Conservation (phyloP, 768 basidiomycete species). For the Boletus eberwhitei region DNA sequence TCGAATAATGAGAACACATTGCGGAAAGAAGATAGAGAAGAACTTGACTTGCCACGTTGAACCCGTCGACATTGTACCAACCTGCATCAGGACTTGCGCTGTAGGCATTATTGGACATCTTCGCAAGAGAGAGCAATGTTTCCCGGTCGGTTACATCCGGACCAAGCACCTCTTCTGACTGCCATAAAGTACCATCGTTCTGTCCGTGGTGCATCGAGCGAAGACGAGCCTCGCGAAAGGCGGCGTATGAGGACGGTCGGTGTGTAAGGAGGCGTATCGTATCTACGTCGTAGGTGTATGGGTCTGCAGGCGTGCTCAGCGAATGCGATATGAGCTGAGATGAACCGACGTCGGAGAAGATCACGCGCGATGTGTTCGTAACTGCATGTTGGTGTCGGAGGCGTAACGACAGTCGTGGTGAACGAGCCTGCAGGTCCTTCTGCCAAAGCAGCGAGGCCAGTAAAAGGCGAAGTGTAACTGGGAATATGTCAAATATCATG, state of each 20-base stretch:
- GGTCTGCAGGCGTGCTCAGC: slow-evolving; percentile 19
- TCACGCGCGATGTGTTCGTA: slow-evolving; percentile 48
- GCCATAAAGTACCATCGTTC: slow-evolving; percentile 53
- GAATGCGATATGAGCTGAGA: slow-evolving; percentile 30
- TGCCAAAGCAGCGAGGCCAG: slow-evolving; percentile 42
- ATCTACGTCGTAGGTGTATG: slow-evolving; percentile 41
- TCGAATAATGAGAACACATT: neutral
- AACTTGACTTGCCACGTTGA: slow-evolving; percentile 50
- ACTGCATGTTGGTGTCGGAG: slow-evolving; percentile 65
- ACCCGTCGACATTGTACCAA: slow-evolving; percentile 75
- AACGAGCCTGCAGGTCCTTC: slow-evolving; percentile 29
- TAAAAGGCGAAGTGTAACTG: slow-evolving; percentile 40
- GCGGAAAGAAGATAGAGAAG: neutral
- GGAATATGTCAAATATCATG: slow-evolving; percentile 32
- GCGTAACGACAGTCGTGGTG: slow-evolving; percentile 48
- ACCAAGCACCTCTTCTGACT: slow-evolving; percentile 54
- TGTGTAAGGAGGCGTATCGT: slow-evolving; percentile 40
- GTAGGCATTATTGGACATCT: slow-evolving; percentile 91
- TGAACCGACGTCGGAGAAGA: slow-evolving; percentile 53
- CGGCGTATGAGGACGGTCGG: slow-evolving; percentile 42
- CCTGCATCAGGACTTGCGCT: slow-evolving; percentile 42
- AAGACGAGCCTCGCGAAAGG: slow-evolving; percentile 34
- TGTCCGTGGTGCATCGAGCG: slow-evolving; percentile 39
- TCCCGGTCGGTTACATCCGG: slow-evolving; percentile 74
- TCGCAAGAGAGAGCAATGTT: slow-evolving; percentile 73